These are phyloP conservation scores for Inga leiocalycina DNA, from an alignment of 306 rosid species.

Conservation along the genomic window DNA sequence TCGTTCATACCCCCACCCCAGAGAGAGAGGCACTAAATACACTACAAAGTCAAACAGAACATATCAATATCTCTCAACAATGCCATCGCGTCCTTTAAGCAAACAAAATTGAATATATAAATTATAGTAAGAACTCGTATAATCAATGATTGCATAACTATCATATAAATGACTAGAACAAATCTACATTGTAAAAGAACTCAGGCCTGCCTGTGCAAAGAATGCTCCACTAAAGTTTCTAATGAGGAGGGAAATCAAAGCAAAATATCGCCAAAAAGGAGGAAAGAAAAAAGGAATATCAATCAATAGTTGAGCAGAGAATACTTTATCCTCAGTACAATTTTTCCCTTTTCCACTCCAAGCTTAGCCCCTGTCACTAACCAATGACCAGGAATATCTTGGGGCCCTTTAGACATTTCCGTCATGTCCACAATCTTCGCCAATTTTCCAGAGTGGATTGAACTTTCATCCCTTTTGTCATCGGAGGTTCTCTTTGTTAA, in stretches of 20 bases:
- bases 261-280: conserved; percentile 19
- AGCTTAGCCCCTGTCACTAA: conserved; percentile 98
- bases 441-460: conserved; percentile 66
- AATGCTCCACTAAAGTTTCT: conserved; percentile 74
- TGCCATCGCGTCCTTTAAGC: conserved; percentile 16
- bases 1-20: neutral
- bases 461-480: conserved; percentile 80
- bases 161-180: conserved; percentile 40
- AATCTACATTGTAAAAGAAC: conserved; percentile 57
- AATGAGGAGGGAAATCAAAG: conserved; percentile 37
- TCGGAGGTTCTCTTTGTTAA: conserved; percentile 53
- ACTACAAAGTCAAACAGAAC: neutral
- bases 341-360: conserved; percentile 94
- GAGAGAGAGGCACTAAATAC: neutral
- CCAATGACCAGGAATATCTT: conserved; percentile 99
- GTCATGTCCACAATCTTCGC: conserved; percentile 86
- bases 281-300: conserved; percentile 22
- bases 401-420: conserved; percentile 96
- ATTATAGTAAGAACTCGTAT: conserved; percentile 30
- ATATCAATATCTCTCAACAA: conserved; percentile 27
- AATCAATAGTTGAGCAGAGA: conserved; percentile 89
- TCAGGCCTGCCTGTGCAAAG: conserved; percentile 79
- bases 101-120: conserved; percentile 40
- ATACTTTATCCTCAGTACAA: conserved; percentile 82
- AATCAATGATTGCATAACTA: conserved; percentile 46